Conservation (phyloP, 1,284 basidiomycete genomes). For the Heterobasidion parviporum region DNA sequence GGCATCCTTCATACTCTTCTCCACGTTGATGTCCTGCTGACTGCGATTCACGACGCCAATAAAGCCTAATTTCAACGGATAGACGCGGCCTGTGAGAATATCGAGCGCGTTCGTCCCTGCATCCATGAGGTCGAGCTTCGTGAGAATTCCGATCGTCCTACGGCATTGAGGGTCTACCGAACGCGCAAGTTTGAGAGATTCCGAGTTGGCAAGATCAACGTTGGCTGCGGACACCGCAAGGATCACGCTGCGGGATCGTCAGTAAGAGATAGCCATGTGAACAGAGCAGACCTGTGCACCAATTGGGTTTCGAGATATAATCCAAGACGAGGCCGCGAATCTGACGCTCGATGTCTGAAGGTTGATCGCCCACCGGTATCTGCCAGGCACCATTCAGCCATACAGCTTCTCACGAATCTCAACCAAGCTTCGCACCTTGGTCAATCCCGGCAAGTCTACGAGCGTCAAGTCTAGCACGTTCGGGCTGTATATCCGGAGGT, state of each 20-base stretch:
- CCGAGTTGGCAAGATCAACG: conserved; percentile 97
- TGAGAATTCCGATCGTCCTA: conserved; percentile 92
- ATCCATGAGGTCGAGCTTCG: conserved; percentile 98
- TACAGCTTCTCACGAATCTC: not conserved
- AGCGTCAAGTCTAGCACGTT: conserved; percentile 93
- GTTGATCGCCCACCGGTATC: conserved; percentile 89
- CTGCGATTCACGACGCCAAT: conserved; percentile 97
- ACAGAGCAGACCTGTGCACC: conserved; percentile 38
- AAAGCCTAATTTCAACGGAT: conserved; percentile 96
- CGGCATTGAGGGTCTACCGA: conserved; percentile 93
- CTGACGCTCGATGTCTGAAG: conserved; percentile 93
- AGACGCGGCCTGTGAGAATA: conserved; percentile 92
- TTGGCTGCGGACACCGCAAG: conserved; percentile 96
- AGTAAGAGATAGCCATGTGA: not conserved
- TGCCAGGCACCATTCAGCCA: conserved; percentile 19
- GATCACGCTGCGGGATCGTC: conserved; percentile 61
- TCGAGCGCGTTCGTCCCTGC: conserved; percentile 97
- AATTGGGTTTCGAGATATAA: conserved; percentile 95
- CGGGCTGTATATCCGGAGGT: conserved; percentile 91
- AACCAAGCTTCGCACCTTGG: conserved; percentile 59
- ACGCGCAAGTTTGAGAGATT: conserved; percentile 93
- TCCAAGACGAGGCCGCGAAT: conserved; percentile 92
- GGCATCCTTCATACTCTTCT: conserved; percentile 84
- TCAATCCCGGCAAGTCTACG: conserved; percentile 93
- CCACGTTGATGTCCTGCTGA: conserved; percentile 94